Evolutionary conservation across 768 basidiomycete species (phyloP).

Genomic region (Basidioascus undulatus): DNA sequence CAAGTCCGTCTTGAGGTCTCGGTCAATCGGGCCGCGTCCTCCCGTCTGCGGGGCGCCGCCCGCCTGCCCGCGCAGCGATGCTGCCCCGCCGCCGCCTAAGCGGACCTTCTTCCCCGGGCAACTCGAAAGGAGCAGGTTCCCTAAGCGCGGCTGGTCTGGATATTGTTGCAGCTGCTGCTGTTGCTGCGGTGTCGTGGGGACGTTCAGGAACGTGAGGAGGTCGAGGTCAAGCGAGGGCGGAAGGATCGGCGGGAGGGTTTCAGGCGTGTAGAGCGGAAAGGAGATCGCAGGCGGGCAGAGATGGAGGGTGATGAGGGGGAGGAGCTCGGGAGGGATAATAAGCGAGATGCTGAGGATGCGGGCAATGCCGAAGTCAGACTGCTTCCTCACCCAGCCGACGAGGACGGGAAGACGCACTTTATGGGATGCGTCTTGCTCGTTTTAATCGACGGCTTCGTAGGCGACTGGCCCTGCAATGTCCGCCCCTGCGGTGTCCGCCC

Average conservation of each 20-base stretch:
- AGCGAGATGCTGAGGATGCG: slow-evolving; percentile 43
- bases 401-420: no score
- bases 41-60: slow-evolving; percentile 48
- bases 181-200: neutral
- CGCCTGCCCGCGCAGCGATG: slow-evolving; percentile 21
- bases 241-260: neutral
- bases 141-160: slow-evolving; percentile 24
- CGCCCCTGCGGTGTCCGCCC: no score
- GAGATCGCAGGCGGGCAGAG: slow-evolving; percentile 1
- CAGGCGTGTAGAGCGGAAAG: neutral
- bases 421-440: no score
- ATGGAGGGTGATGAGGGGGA: slow-evolving; percentile 23
- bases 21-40: slow-evolving; percentile 57
- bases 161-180: slow-evolving; percentile 2
- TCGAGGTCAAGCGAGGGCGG: neutral
- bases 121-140: slow-evolving; percentile 71
- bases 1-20: slow-evolving; percentile 57
- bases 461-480: no score
- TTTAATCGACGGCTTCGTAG: no score
- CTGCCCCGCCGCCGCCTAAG: slow-evolving; percentile 11
- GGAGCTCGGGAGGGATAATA: slow-evolving; percentile 34
- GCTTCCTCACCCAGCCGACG: no score
- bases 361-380: no score
- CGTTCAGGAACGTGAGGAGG: neutral
- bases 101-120: slow-evolving; percentile 82